These are phyloP conservation scores for Sinapis alba DNA, from an alignment of 441 rosid species.

Conservation along the genomic window DNA sequence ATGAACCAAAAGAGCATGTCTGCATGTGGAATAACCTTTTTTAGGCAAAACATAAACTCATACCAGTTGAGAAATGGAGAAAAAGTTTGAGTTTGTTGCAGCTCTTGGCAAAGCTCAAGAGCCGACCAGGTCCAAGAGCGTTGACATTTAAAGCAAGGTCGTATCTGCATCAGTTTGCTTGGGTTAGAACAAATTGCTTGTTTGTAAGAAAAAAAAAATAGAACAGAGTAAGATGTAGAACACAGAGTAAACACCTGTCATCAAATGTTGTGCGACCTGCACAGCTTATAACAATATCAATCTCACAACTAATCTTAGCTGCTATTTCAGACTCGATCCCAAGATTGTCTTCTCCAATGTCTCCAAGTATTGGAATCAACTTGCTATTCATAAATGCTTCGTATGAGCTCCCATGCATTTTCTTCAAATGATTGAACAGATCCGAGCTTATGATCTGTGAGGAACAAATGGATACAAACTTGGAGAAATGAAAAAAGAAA, in stretches of 20 bases:
- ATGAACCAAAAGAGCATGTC: not conserved
- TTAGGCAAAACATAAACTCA: not conserved
- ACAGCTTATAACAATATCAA: conserved; percentile 38
- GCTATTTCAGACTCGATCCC: conserved; percentile 26
- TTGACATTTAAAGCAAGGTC: conserved; percentile 38
- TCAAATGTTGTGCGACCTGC: conserved; percentile 41
- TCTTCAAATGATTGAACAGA: conserved; percentile 24
- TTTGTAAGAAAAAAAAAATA: not conserved
- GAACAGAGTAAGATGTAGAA: not conserved
- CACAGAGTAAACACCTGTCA: conserved; percentile 28
- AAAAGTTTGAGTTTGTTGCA: conserved; percentile 44
- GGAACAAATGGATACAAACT: not conserved
- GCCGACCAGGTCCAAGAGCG: conserved; percentile 37
- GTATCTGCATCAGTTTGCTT: conserved; percentile 33
- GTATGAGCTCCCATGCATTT: conserved; percentile 30
- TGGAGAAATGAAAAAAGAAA: not conserved
- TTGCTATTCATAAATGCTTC: conserved; percentile 35
- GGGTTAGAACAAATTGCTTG: not conserved
- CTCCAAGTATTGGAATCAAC: conserved; percentile 41
- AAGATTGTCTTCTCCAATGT: conserved; percentile 25
- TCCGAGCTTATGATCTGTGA: conserved; percentile 39
- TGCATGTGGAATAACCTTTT: not conserved
- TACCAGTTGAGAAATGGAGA: conserved; percentile 45
- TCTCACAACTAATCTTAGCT: conserved; percentile 5
- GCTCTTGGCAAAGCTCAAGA: conserved; percentile 37